Base-by-base conservation (phyloP, 2,329 filamentous ascomycete genomes). In the Colletotrichum chlorophyti region DNA sequence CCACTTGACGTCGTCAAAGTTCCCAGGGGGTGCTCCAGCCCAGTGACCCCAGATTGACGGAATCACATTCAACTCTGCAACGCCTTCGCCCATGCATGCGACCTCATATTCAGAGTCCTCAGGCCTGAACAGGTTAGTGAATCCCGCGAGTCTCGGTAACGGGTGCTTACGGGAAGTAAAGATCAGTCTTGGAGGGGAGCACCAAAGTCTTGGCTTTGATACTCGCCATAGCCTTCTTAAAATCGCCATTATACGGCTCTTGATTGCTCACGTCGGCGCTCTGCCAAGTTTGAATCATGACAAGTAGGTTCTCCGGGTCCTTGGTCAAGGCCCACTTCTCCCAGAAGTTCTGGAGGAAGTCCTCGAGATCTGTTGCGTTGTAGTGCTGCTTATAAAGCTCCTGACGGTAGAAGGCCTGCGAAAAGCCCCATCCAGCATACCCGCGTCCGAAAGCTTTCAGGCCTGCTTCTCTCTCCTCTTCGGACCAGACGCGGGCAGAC, bases 371-470 rank as follows among this genome's bases (percentile, higher is more conserved):
- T 1, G 72, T 86, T 21, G 57, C 52, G 9, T 26, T 6, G 43
- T 60, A 60, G 32, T 57, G 40, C 23, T 50, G n/a, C 69, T 90
- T 83, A 68, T 88, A 88, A n/a, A 91, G 59, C 68, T 81, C 87
- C 64, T 91, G 78, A 1, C 91, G 82, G 66, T 94, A 94, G 66
- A 93, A 94, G 0, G 89, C 82, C 66, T 93, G 90, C 48, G 86
- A 90, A 66, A 94, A 90, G 0, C 91, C 91, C 90, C 86, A 95
- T 1, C 90, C 91, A 1, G 91, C 90, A 71, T 95, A 95, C 0
- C 87, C 90, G 40, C 89, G 80, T 0, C 83, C 89, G 54, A 94
- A 83, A 0, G 91, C 90, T 66, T 88, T 92, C 35, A 94, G 68
- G 54, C 80, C 68, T 24, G 66, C 45, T 63, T 66, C 26, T 65